Evolutionary conservation across 495 filamentous ascomycete genomes (phyloP), one percentile per base, ranked within the genome.

Genomic region (Aspergillus bertholletiae): DNA sequence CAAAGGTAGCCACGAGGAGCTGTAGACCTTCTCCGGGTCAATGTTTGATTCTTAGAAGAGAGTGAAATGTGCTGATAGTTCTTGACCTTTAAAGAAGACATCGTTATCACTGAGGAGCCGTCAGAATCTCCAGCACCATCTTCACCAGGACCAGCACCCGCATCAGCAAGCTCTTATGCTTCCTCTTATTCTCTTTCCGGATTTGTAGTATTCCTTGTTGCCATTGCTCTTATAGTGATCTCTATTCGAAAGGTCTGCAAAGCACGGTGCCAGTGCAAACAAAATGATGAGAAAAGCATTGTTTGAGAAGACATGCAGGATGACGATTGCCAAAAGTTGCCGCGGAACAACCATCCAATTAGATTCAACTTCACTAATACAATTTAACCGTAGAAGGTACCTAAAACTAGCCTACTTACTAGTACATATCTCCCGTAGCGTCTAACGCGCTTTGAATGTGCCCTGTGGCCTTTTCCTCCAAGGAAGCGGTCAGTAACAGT

Each of bases 1-100:
- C 54, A 92, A 97, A 98, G 94, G 94, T 98, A 97, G 89, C 82
- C 45, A 95, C 74, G 85, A 87, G 74, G 94, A 97, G 74, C 89
- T 97, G 73, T 97, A 90, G 82, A 80, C 64, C 63, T 58, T 55
- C 61, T 48, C 59, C 62, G 54, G 56, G 48, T 62, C 57, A 55
- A 46, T 58, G 54, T 59, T 53, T 67, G 51, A 56, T 62, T 48
- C 63, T 60, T 46, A 57, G 57, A 47, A 59, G 66, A 53, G 46
- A 12, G 24, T 49, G 35, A 24, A 53, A 51, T 60, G 66, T 70
- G 57, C 72, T 74, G 72, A 75, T 71, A 41, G 59, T 66, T 63
- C 55, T 51, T 64, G 58, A 51, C 60, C 56, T 62, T 50, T 44
- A 43, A 57, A 55, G 54, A 54, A 51, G 35, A 51, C 15, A 23